Conservation (phyloP, 306 rosid species). For the Betula pendula region DNA sequence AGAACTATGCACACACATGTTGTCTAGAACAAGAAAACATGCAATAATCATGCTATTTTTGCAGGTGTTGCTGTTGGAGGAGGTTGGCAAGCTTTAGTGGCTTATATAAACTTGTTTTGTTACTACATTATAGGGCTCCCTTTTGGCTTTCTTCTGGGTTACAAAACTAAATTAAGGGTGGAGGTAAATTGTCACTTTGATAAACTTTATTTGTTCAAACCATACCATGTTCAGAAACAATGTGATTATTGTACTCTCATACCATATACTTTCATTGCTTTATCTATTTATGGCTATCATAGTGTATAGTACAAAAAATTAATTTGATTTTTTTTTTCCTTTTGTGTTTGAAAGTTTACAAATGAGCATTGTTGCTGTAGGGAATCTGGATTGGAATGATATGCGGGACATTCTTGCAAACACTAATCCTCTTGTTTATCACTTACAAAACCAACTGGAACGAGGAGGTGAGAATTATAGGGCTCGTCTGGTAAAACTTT, state of each 20-base stretch:
- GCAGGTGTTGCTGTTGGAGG: conserved; percentile 98
- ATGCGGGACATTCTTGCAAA: conserved; percentile 79
- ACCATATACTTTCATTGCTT: not conserved
- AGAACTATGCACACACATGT: not conserved
- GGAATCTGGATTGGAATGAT: conserved; percentile 98
- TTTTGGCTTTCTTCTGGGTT: conserved; percentile 83
- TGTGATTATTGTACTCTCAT: not conserved
- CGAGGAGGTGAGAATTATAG: conserved; percentile 68
- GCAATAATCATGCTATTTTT: conserved; percentile 1
- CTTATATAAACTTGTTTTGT: conserved; percentile 82
- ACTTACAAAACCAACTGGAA: conserved; percentile 81
- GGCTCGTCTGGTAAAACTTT: no score
- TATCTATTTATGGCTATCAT: not conserved
- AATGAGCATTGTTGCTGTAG: conserved; percentile 35
- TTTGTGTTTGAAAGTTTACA: no score
- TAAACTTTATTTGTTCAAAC: not conserved
- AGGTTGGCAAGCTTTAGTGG: conserved; percentile 96
- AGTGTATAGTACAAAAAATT: not conserved
- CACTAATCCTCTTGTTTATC: conserved; percentile 58
- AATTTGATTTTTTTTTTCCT: not conserved
- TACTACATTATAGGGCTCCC: conserved; percentile 85
- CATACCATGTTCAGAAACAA: not conserved
- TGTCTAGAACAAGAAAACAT: not conserved
- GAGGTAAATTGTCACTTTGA: conserved; percentile 49
- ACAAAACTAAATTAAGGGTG: conserved; percentile 60